Percentiles rank a stretch among this genome's conserved stretches.
phyloP scores from a whole-genome alignment of 75 land plant species.

The Ceratopteris richardii region DNA sequence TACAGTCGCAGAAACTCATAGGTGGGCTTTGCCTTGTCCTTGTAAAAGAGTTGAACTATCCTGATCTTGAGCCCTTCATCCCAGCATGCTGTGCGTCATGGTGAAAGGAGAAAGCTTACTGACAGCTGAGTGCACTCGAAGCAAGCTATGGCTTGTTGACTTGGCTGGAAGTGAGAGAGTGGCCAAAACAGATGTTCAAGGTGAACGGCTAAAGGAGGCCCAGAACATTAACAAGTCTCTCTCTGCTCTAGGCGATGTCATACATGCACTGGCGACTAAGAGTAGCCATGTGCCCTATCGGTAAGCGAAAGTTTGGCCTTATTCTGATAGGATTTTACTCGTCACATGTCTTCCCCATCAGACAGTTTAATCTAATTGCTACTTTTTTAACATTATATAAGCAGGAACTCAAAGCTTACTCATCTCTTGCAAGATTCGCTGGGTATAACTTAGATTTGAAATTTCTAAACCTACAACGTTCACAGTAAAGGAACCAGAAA shows the following conservation, averaged over 20 bases:
- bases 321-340: no score
- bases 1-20: no score
- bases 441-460: slow-evolving; percentile 45
- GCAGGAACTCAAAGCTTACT: slow-evolving; percentile 88
- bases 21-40: not conserved
- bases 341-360: not conserved
- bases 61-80: no score
- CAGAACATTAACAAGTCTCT: slow-evolving; percentile 84
- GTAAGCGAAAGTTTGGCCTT: slow-evolving; percentile 24
- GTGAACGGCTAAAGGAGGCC: slow-evolving; percentile 92
- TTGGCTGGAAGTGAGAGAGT: slow-evolving; percentile 95
- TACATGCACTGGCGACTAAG: slow-evolving; percentile 77
- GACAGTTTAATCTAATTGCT: no score
- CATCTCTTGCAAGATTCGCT: slow-evolving; percentile 90
- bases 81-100: slow-evolving; percentile 83
- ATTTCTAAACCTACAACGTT: not conserved
- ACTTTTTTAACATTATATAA: no score
- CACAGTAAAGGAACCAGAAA: not conserved
- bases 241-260: slow-evolving; percentile 92
- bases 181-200: slow-evolving; percentile 82
- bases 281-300: slow-evolving; percentile 85
- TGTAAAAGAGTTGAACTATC: no score
- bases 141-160: slow-evolving; percentile 98
- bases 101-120: slow-evolving; percentile 61
- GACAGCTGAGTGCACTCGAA: slow-evolving; percentile 78